These are phyloP conservation scores for Sphagnum contortum DNA, from an alignment of 225 moss, liverwort and hornwort species.

Conservation along the genomic window DNA sequence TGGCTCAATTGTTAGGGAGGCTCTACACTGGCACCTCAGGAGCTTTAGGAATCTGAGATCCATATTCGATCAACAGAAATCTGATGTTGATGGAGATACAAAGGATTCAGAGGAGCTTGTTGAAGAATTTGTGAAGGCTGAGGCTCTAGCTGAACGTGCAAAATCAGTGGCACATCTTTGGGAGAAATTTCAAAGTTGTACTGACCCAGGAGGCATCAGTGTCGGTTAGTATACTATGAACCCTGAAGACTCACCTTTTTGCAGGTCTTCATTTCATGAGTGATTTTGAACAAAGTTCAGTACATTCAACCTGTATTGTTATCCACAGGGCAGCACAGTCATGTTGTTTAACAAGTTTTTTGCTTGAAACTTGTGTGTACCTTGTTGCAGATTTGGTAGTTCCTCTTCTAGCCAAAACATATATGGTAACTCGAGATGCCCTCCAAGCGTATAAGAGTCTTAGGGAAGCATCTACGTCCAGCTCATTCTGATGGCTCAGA, in stretches of 20 bases:
- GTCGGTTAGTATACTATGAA: conserved; percentile 19
- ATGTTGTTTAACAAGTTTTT: conserved; percentile 6
- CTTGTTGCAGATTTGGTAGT: conserved; percentile 36
- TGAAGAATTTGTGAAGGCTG: conserved; percentile 11
- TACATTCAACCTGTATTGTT: neutral
- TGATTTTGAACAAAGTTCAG: neutral
- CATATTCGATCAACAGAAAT: conserved; percentile 7
- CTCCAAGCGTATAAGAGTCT: conserved; percentile 29
- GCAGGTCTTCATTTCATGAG: neutral
- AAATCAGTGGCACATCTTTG: conserved; percentile 19
- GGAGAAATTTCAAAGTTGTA: conserved; percentile 24
- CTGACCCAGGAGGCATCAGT: conserved; percentile 6
- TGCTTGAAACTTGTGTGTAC: conserved; percentile 6
- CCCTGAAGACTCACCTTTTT: neutral
- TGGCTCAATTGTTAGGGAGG: conserved; percentile 41
- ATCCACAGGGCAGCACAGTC: neutral
- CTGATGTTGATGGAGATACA: conserved; percentile 8
- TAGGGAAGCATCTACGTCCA: conserved; percentile 17
- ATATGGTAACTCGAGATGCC: conserved; percentile 20
- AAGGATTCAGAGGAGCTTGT: conserved; percentile 2
- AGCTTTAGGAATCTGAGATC: neutral
- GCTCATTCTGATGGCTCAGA: neutral
- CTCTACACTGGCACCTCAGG: conserved; percentile 28
- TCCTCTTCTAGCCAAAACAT: conserved; percentile 41
- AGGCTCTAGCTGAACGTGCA: conserved; percentile 30